These are phyloP conservation scores for Lasiodiplodia hormozganensis DNA, from an alignment of 2,329 filamentous ascomycete species.

Conservation along the genomic window DNA sequence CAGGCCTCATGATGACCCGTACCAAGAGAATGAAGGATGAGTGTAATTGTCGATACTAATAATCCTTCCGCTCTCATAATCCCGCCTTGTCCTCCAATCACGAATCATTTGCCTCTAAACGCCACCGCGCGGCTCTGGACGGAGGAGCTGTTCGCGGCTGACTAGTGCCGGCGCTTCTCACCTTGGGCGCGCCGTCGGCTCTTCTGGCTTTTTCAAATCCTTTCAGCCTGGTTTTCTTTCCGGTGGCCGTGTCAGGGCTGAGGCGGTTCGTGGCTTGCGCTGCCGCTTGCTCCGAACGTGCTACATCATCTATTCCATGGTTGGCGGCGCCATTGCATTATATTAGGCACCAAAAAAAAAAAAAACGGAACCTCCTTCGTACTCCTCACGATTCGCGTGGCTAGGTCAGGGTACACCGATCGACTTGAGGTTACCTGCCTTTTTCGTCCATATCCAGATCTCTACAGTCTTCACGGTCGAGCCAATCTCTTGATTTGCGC, in stretches of 20 bases:
- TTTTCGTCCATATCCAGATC: neutral
- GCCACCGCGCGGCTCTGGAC: neutral
- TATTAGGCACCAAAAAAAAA: neutral
- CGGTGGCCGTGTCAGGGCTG: constrained; percentile 1
- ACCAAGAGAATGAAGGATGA: neutral
- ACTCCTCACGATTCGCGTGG: neutral
- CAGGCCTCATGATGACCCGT: neutral
- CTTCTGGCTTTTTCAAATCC: neutral
- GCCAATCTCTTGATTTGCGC: neutral
- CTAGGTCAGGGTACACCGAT: neutral
- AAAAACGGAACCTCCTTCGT: neutral
- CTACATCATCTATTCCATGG: neutral
- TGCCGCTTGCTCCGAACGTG: constrained; percentile 2
- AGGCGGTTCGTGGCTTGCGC: constrained; percentile 3
- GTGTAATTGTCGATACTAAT: neutral
- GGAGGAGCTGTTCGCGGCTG: constrained; percentile 12
- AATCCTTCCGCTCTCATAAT: constrained; percentile 5
- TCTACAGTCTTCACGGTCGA: neutral
- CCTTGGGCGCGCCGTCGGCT: neutral
- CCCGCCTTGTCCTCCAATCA: neutral
- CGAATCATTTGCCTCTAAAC: constrained; percentile 2
- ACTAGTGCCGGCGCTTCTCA: constrained; percentile 20
- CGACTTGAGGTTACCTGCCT: neutral
- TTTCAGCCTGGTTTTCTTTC: constrained; percentile 21
- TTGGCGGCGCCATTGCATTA: constrained; percentile 1